Conservation (phyloP, 2,329 filamentous ascomycete species). For the Scedosporium dehoogii region DNA sequence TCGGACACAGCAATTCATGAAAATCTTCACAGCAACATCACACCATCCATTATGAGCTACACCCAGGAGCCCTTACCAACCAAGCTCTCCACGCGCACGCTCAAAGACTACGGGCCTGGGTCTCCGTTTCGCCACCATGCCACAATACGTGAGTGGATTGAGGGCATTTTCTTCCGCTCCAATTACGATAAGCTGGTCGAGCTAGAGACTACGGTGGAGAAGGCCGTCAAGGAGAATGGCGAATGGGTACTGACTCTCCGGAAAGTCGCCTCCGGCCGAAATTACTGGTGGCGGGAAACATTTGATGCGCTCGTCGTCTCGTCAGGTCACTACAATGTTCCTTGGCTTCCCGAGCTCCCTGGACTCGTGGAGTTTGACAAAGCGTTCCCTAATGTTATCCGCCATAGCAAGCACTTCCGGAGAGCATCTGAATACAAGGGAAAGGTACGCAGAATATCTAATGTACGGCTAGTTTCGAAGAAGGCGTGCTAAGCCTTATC, state of each 20-base stretch:
- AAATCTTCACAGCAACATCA: slow-evolving; percentile 49
- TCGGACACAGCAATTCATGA: slow-evolving; percentile 45
- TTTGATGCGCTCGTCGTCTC: slow-evolving; percentile 32
- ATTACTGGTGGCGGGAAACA: slow-evolving; percentile 26
- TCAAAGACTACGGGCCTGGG: slow-evolving; percentile 37
- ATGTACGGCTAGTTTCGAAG: background rate
- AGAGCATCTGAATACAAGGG: slow-evolving; percentile 15
- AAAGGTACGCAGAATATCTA: slow-evolving; percentile 14
- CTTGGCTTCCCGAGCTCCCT: slow-evolving; percentile 25
- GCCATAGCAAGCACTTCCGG: slow-evolving; percentile 29
- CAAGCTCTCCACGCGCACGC: slow-evolving; percentile 28
- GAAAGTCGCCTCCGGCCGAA: slow-evolving; percentile 24
- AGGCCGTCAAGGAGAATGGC: slow-evolving; percentile 28
- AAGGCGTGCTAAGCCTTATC: slow-evolving; percentile 12
- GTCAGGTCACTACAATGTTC: slow-evolving; percentile 28
- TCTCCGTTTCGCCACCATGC: slow-evolving; percentile 47
- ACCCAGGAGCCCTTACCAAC: slow-evolving; percentile 38
- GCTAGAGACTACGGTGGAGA: slow-evolving; percentile 47
- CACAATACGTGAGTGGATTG: slow-evolving; percentile 42
- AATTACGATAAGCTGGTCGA: slow-evolving; percentile 25
- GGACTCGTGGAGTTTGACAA: slow-evolving; percentile 26
- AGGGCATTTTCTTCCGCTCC: slow-evolving; percentile 23
- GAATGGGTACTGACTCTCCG: slow-evolving; percentile 41
- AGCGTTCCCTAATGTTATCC: slow-evolving; percentile 23
- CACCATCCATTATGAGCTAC: slow-evolving; percentile 43